Percentiles rank a stretch among this genome's conserved stretches.
Evolutionary conservation across 108 stramenopile species (phyloP).

Genomic region (Heterococcus sp.): DNA sequence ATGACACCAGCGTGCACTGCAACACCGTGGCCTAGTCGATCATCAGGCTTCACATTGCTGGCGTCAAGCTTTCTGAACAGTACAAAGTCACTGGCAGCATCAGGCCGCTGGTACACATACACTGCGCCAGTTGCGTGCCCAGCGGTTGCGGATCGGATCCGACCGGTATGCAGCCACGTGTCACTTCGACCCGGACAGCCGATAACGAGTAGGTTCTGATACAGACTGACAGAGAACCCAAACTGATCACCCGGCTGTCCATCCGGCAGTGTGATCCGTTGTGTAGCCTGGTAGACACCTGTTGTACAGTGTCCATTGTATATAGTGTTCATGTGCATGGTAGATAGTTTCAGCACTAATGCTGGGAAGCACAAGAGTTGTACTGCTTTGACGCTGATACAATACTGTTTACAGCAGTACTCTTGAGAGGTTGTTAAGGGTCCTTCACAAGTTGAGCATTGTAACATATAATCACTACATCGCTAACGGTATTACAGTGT

Average conservation of each 20-base stretch:
- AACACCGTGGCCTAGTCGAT: constrained; percentile 61
- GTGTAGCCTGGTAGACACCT: constrained; percentile 29
- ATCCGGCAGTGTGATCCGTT: constrained; percentile 14
- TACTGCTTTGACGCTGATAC: too few species aligned
- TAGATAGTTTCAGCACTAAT: too few species aligned
- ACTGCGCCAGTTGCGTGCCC: constrained; percentile 56
- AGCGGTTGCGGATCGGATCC: not conserved
- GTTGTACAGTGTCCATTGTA: constrained; percentile 26
- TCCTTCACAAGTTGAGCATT: too few species aligned
- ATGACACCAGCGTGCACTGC: constrained; percentile 50
- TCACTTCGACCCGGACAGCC: constrained; percentile 27
- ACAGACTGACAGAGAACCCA: constrained; percentile 23
- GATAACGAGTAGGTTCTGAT: constrained; percentile 22
- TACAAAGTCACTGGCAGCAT: not conserved
- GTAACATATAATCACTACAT: too few species aligned
- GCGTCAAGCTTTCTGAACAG: constrained; percentile 50
- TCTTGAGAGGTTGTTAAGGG: too few species aligned
- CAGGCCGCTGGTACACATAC: constrained; percentile 48
- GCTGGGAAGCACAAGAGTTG: too few species aligned
- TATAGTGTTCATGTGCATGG: too few species aligned
- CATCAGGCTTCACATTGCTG: constrained; percentile 57
- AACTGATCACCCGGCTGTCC: constrained; percentile 28
- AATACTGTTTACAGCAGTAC: too few species aligned
- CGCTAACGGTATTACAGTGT: too few species aligned
- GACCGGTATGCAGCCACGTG: constrained; percentile 38